Evolutionary conservation across 2,329 filamentous ascomycete genomes (phyloP).

Genomic region (Botryotinia calthae): DNA sequence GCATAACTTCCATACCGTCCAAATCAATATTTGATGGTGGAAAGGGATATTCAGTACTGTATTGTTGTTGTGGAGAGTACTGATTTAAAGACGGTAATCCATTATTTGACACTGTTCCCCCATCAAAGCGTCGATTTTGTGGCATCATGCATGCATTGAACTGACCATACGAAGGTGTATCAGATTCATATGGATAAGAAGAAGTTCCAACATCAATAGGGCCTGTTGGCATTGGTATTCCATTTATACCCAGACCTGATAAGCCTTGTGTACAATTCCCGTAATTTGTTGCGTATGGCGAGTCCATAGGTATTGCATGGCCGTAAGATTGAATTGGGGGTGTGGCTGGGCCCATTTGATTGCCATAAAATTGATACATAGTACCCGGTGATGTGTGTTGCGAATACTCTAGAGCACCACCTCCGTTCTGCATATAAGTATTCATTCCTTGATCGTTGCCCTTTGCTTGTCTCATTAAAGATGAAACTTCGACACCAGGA

Average conservation of each 20-base stretch:
- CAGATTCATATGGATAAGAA: background rate
- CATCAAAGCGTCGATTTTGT: background rate
- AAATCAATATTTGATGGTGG: background rate
- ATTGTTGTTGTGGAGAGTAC: background rate
- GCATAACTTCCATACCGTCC: background rate
- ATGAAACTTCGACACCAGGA: background rate
- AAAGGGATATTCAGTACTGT: too few species aligned
- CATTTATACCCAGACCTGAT: background rate
- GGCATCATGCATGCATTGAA: background rate
- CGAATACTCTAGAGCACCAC: too few species aligned
- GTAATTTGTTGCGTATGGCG: too few species aligned
- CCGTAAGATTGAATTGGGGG: background rate
- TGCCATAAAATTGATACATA: background rate
- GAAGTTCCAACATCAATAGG: background rate
- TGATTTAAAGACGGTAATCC: background rate
- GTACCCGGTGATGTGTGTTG: too few species aligned
- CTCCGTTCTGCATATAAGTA: background rate
- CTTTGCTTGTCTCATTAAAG: background rate
- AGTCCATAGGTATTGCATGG: too few species aligned
- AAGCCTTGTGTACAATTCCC: background rate
- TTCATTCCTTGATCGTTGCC: background rate
- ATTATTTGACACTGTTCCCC: background rate
- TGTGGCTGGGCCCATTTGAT: background rate
- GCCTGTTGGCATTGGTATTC: background rate
- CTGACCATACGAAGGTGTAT: background rate